Evolutionary conservation across 371 early-diverging fungal genomes (phyloP).

Genomic region (Apophysomyces elegans): DNA sequence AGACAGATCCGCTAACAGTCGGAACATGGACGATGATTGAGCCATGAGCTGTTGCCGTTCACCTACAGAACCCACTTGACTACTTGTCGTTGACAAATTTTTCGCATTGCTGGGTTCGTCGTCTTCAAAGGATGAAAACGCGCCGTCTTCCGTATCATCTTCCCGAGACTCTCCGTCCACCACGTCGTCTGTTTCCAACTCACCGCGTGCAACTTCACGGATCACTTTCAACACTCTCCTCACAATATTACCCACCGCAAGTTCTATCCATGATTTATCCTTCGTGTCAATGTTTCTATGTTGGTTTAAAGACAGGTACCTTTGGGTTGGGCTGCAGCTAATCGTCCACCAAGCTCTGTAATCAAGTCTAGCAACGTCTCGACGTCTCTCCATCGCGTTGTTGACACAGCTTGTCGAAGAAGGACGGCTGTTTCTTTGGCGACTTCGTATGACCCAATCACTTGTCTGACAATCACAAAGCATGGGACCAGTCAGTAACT

Average conservation of each 20-base stretch:
- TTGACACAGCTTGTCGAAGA: constrained; percentile 78
- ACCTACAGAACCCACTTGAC: constrained; percentile 22
- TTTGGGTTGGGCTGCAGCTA: constrained; percentile 85
- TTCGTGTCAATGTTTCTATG: neutral
- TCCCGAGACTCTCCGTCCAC: constrained; percentile 22
- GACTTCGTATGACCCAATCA: constrained; percentile 75
- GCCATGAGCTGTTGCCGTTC: constrained; percentile 25
- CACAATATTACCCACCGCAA: constrained; percentile 87
- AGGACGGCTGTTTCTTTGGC: constrained; percentile 83
- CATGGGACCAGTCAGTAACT: constrained; percentile 1
- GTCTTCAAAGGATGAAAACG: constrained; percentile 17
- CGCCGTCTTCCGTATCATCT: constrained; percentile 28
- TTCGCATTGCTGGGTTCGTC: constrained; percentile 19
- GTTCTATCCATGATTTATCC: constrained; percentile 53
- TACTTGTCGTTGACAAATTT: constrained; percentile 30
- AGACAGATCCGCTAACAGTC: constrained; percentile 57
- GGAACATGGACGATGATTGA: constrained; percentile 69
- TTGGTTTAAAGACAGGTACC: constrained; percentile 39
- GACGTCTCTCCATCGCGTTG: constrained; percentile 74
- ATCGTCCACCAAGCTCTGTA: constrained; percentile 66
- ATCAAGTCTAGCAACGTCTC: constrained; percentile 65
- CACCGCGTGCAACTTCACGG: constrained; percentile 69
- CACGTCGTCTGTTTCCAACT: constrained; percentile 38
- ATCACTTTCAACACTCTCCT: constrained; percentile 86
- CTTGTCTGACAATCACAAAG: constrained; percentile 56